phyloP scores from a whole-genome alignment of 257 asterid genomes.

The Solanum commersonii region DNA sequence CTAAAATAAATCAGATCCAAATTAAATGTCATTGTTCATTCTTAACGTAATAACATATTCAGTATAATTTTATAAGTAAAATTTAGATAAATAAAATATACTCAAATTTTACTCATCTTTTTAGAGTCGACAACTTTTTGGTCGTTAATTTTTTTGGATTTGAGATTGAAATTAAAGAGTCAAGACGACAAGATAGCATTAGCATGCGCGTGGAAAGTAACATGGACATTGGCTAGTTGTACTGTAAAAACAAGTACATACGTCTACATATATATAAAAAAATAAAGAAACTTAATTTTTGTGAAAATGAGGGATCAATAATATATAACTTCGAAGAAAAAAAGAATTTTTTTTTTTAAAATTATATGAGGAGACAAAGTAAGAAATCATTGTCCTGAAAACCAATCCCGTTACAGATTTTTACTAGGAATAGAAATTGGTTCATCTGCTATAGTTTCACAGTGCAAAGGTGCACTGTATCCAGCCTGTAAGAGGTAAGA shows the following conservation, averaged over 20 bases:
- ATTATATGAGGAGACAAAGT: background rate
- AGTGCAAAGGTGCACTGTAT: background rate
- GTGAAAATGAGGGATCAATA: background rate
- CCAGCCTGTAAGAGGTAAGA: background rate
- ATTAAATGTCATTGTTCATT: no score
- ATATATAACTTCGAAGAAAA: background rate
- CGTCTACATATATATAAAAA: no score
- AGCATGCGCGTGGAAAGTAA: background rate
- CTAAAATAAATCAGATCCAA: no score
- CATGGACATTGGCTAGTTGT: background rate
- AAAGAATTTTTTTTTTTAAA: background rate
- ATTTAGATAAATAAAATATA: no score
- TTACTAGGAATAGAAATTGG: conserved; percentile 13
- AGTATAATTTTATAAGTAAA: no score
- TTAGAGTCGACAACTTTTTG: background rate
- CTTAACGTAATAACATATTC: no score
- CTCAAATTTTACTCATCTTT: no score
- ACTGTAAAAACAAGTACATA: background rate
- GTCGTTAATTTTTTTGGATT: background rate
- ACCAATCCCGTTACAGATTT: background rate
- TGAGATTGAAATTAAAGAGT: no score
- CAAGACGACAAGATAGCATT: background rate
- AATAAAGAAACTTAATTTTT: background rate
- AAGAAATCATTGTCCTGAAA: conserved; percentile 1
- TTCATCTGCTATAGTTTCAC: conserved; percentile 5